Conservation (phyloP, 164 flowering plant species). For the Tetracentron sinense region DNA sequence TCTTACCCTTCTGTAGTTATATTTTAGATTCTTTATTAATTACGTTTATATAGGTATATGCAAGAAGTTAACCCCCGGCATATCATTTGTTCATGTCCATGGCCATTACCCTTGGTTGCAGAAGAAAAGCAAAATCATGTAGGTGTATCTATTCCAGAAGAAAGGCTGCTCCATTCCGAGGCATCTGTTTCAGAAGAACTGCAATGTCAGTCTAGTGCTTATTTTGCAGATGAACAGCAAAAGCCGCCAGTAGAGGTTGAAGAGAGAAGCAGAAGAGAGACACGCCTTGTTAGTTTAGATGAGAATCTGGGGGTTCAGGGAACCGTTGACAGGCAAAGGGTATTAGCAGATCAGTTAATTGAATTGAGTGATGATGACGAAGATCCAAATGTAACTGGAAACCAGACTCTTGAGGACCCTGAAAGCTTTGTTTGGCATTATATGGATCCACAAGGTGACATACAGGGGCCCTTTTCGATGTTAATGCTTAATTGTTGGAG, state of each 20-base stretch:
- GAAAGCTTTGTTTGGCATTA: conserved; percentile 26
- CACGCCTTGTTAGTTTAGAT: not conserved
- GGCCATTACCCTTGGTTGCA: not conserved
- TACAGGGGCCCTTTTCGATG: conserved; percentile 31
- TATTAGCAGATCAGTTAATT: conserved; percentile 18
- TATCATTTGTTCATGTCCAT: too few species aligned
- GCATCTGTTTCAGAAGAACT: not conserved
- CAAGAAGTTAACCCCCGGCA: too few species aligned
- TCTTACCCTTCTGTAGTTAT: too few species aligned
- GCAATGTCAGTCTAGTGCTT: not conserved
- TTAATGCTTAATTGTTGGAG: conserved; percentile 26
- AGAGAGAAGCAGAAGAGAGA: not conserved
- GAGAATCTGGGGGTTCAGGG: not conserved
- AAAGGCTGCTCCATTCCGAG: not conserved
- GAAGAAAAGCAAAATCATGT: not conserved
- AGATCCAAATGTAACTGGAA: not conserved
- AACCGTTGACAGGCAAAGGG: not conserved
- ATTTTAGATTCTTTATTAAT: too few species aligned
- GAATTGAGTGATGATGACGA: conserved; percentile 36
- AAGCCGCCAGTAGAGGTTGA: conserved; percentile 3
- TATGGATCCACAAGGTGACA: conserved; percentile 23
- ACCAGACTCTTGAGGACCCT: conserved; percentile 3
- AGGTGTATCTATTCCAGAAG: not conserved
- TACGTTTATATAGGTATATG: too few species aligned
- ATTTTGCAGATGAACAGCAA: not conserved